Evolutionary conservation across 1,284 basidiomycete genomes (phyloP).

Genomic region (Taiwanofungus camphoratus): DNA sequence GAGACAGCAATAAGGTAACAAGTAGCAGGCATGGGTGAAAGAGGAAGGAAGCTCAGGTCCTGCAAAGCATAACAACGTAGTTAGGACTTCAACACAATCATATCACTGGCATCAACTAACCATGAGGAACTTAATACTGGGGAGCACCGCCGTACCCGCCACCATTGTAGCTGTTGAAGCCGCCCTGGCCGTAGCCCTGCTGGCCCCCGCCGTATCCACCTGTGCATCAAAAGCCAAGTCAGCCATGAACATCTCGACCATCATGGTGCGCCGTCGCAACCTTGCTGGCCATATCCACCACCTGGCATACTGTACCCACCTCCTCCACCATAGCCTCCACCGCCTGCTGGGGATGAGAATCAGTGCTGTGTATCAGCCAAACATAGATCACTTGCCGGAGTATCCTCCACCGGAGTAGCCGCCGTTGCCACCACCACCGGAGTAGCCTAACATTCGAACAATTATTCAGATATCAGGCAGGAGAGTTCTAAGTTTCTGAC

Average conservation of each 20-base stretch:
- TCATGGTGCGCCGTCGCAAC: slow-evolving; percentile 4
- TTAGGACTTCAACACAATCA: neutral
- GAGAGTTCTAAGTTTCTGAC: slow-evolving; percentile 12
- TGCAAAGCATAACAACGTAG: neutral
- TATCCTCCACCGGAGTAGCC: slow-evolving; percentile 27
- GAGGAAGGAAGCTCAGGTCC: no score
- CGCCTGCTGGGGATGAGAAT: slow-evolving; percentile 1
- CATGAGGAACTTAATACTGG: slow-evolving; percentile 15
- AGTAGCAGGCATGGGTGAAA: no score
- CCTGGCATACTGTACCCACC: slow-evolving; percentile 19
- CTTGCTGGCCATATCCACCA: slow-evolving; percentile 15
- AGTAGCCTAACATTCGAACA: slow-evolving; percentile 20
- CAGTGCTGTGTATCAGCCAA: neutral
- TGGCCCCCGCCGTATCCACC: slow-evolving; percentile 21
- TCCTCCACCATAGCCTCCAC: slow-evolving; percentile 27
- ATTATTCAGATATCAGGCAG: neutral
- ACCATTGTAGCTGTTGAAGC: slow-evolving; percentile 23
- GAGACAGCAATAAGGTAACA: no score
- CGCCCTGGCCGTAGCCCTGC: slow-evolving; percentile 27
- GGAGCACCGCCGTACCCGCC: slow-evolving; percentile 19
- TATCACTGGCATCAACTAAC: slow-evolving; percentile 4
- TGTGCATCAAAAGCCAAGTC: neutral
- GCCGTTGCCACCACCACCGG: slow-evolving; percentile 21
- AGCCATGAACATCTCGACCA: neutral
- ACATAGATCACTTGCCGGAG: slow-evolving; percentile 8